phyloP scores from a whole-genome alignment of 495 filamentous ascomycete species.

The Hyaloscypha variabilis region DNA sequence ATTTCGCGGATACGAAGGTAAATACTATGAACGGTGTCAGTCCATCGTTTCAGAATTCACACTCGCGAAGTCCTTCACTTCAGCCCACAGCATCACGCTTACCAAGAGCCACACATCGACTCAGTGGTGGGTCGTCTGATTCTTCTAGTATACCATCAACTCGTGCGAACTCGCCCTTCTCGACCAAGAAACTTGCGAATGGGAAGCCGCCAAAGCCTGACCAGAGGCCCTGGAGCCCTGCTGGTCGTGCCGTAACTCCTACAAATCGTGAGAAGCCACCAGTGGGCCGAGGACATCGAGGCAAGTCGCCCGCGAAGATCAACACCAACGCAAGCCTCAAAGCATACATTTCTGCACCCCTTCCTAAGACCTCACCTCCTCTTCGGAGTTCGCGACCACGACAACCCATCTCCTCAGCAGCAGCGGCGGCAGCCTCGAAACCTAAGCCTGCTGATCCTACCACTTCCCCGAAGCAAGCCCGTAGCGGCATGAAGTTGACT shows the following conservation, averaged over 20 bases:
- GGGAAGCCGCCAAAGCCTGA: constrained; percentile 43
- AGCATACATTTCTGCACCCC: constrained; percentile 52
- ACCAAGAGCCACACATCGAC: constrained; percentile 34
- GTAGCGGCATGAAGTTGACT: constrained; percentile 40
- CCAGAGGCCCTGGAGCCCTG: constrained; percentile 38
- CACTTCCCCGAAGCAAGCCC: constrained; percentile 23
- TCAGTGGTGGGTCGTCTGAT: constrained; percentile 39
- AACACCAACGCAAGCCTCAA: constrained; percentile 48
- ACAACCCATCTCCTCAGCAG: constrained; percentile 76
- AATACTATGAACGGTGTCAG: constrained; percentile 29
- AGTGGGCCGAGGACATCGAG: constrained; percentile 28
- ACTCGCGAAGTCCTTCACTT: constrained; percentile 28
- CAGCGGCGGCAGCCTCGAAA: constrained; percentile 66
- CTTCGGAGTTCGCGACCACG: constrained; percentile 82
- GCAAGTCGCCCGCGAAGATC: constrained; percentile 31
- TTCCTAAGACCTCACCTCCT: constrained; percentile 62
- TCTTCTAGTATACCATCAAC: constrained; percentile 50
- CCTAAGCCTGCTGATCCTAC: constrained; percentile 51
- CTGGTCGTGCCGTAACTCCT: constrained; percentile 36
- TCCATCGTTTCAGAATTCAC: constrained; percentile 31
- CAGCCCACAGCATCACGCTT: constrained; percentile 29
- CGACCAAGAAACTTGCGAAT: constrained; percentile 39
- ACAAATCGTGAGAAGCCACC: constrained; percentile 42
- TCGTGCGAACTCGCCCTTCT: constrained; percentile 52
- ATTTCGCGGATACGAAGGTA: constrained; percentile 43